A percentile compares a stretch with the other conserved stretches of the same genome.
These are phyloP conservation scores for Exophiala aquamarina DNA, from an alignment of 2,329 filamentous ascomycete species.

Conservation along the genomic window DNA sequence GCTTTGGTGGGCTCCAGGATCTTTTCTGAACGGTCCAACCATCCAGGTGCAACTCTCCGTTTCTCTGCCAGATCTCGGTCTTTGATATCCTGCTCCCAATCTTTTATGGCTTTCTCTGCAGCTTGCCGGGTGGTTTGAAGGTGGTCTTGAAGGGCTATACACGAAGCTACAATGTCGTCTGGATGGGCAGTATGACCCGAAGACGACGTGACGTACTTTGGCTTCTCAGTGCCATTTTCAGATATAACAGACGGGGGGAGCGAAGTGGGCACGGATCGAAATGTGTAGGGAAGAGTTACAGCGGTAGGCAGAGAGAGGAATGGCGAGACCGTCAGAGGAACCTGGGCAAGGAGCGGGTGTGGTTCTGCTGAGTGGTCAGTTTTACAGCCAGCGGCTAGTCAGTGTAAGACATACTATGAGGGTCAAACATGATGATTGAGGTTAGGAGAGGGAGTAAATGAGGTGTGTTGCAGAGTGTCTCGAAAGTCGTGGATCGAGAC, in stretches of 20 bases:
- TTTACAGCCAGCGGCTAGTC: neutral
- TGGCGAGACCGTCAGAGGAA: slow-evolving; percentile 89
- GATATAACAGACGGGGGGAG: slow-evolving; percentile 71
- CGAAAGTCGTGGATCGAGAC: too few species aligned
- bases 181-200: slow-evolving; percentile 83
- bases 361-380: slow-evolving; percentile 53
- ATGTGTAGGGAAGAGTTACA: slow-evolving; percentile 91
- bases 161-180: slow-evolving; percentile 79
- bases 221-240: slow-evolving; percentile 49
- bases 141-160: slow-evolving; percentile 74
- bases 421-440: slow-evolving; percentile 42
- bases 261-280: slow-evolving; percentile 83
- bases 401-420: slow-evolving; percentile 38
- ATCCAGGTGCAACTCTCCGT: slow-evolving; percentile 62
- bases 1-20: slow-evolving; percentile 53
- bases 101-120: slow-evolving; percentile 65
- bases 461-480: too few species aligned
- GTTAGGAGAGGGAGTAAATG: too few species aligned
- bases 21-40: slow-evolving; percentile 62
- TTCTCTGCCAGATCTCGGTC: slow-evolving; percentile 64
- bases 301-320: slow-evolving; percentile 89
- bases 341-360: slow-evolving; percentile 85
- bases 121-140: slow-evolving; percentile 68
- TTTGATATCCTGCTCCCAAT: slow-evolving; percentile 66
- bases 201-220: slow-evolving; percentile 72